Percentiles rank a stretch among this genome's conserved stretches.
Conservation (phyloP, 805 yeast species). For the Maudiozyma saulgeensis region DNA sequence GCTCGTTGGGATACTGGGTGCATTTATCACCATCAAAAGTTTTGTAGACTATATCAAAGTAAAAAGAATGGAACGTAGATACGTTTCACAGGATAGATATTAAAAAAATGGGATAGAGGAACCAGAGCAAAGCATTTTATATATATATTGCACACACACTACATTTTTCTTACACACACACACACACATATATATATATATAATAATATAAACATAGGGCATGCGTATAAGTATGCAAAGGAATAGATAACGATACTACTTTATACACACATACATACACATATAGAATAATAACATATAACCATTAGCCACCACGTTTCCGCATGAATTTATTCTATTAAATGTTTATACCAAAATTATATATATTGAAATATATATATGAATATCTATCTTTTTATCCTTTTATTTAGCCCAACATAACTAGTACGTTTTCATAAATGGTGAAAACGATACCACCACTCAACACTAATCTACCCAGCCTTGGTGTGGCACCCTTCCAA, state of each 20-base stretch:
- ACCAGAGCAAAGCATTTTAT: no score
- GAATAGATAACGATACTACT: no score
- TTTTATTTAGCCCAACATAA: conserved; percentile 18
- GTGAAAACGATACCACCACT: conserved; percentile 98
- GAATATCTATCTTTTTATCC: not conserved
- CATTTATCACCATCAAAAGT: conserved; percentile 55
- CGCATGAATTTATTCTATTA: no score
- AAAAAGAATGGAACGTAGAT: conserved; percentile 56
- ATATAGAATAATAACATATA: no score
- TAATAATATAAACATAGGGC: not conserved
- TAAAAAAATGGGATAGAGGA: not conserved
- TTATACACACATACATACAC: no score
- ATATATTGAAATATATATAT: not conserved
- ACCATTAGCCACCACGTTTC: not conserved
- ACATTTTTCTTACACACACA: no score
- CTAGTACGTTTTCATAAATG: conserved; percentile 83
- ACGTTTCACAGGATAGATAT: conserved; percentile 18
- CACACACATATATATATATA: not conserved
- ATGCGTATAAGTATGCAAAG: no score
- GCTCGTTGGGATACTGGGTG: conserved; percentile 58
- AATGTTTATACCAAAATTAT: not conserved
- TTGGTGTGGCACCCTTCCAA: conserved; percentile 98
- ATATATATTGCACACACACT: not conserved
- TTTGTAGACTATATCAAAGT: conserved; percentile 65
- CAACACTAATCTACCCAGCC: conserved; percentile 81